These are phyloP conservation scores for Sporothrix globosa DNA, from an alignment of 2,329 filamentous ascomycete species.

Conservation along the genomic window DNA sequence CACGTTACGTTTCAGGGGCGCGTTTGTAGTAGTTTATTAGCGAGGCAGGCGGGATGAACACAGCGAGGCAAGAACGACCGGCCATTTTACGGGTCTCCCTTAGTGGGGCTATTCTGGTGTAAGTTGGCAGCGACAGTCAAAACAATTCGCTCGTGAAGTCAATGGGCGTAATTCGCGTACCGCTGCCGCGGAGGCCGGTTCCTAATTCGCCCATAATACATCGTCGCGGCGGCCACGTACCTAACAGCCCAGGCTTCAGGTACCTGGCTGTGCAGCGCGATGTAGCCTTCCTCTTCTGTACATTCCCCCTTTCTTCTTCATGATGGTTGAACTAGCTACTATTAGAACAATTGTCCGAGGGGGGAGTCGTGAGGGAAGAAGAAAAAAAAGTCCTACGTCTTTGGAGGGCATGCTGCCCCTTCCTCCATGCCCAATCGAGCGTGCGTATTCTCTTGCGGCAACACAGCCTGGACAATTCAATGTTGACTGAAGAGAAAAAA, in stretches of 20 bases:
- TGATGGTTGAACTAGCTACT: conserved; percentile 19
- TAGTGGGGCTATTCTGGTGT: conserved; percentile 12
- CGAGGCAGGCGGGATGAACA: conserved; percentile 1
- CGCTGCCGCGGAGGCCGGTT: too few relatives aligned
- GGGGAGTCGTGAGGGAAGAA: conserved; percentile 7
- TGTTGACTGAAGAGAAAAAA: too few relatives aligned
- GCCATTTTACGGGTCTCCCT: not conserved
- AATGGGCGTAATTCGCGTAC: too few relatives aligned
- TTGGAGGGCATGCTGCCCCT: too few relatives aligned
- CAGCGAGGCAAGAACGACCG: not conserved
- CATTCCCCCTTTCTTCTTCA: conserved; percentile 10
- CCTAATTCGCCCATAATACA: too few relatives aligned
- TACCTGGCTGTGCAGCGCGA: conserved; percentile 13
- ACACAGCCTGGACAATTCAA: too few relatives aligned
- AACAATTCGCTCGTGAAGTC: too few relatives aligned
- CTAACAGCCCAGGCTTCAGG: too few relatives aligned
- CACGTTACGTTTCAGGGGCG: conserved; percentile 24
- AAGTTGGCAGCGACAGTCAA: conserved; percentile 3
- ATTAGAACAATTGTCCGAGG: conserved; percentile 7
- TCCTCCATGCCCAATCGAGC: too few relatives aligned
- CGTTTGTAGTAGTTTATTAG: conserved; percentile 7
- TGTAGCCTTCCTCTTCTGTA: conserved; percentile 22
- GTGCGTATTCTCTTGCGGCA: too few relatives aligned
- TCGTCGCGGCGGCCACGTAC: too few relatives aligned
- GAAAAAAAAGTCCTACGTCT: conserved; percentile 3